These are phyloP conservation scores for Crepidotus sp. DNA, from an alignment of 1,284 basidiomycete species.

Conservation along the genomic window DNA sequence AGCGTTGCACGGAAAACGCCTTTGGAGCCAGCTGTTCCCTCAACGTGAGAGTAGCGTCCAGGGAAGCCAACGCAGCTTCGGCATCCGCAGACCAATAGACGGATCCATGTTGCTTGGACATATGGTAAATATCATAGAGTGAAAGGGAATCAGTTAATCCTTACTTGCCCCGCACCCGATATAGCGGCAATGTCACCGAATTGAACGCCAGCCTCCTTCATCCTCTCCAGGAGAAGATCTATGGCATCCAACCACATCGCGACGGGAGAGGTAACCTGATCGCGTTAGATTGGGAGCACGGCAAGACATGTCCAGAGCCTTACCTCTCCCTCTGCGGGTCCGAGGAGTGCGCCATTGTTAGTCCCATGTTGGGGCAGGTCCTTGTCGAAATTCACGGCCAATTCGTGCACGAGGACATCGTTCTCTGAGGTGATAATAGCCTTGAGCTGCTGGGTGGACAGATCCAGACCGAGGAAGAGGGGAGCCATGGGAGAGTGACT, in stretches of 20 bases:
- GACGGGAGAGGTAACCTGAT: slow-evolving; percentile 65
- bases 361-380: slow-evolving; percentile 73
- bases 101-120: slow-evolving; percentile 79
- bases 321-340: slow-evolving; percentile 52
- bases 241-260: slow-evolving; percentile 80
- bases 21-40: slow-evolving; percentile 44
- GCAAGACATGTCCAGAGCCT: not conserved
- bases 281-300: not conserved
- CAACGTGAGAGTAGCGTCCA: slow-evolving; percentile 47
- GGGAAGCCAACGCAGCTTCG: slow-evolving; percentile 40
- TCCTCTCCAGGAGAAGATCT: slow-evolving; percentile 66
- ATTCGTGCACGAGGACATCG: slow-evolving; percentile 59
- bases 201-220: slow-evolving; percentile 54
- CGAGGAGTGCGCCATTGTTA: slow-evolving; percentile 62
- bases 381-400: slow-evolving; percentile 71
- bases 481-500: slow-evolving; percentile 18
- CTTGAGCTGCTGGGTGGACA: slow-evolving; percentile 85
- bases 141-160: slow-evolving; percentile 11
- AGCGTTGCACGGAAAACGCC: slow-evolving; percentile 64
- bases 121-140: not conserved
- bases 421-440: slow-evolving; percentile 58
- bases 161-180: slow-evolving; percentile 70
- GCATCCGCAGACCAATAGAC: slow-evolving; percentile 75
- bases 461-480: slow-evolving; percentile 80
- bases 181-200: slow-evolving; percentile 53